Evolutionary conservation across 2,329 filamentous ascomycete genomes (phyloP), one percentile per base, ranked within the genome.

Genomic region (Sporothrix globosa): DNA sequence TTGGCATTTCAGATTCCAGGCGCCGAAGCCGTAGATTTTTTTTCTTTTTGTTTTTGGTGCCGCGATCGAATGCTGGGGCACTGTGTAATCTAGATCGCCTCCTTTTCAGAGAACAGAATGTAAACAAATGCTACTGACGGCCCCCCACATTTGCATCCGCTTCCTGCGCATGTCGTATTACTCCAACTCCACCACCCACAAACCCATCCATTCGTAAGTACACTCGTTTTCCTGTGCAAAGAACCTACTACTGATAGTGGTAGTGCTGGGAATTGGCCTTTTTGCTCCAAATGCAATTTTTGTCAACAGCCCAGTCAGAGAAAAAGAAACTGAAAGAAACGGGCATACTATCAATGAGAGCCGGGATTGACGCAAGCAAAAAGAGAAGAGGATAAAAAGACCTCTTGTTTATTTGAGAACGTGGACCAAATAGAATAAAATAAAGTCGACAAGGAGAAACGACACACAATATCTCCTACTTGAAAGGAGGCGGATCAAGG

Each of bases 71-170:
- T n/a, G 17, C 30, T 60, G 34, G 13, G 27, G 39, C 13, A n/a
- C n/a, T n/a, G n/a, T 46, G 21, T 21, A 17, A 46, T 11, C 11
- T n/a, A 60, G 56, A 63, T 46, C 39, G 39, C 54, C 54, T 41
- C 39, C 58, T 68, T 68, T 56, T 46, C 21, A 34, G 56, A 7
- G 19, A 7, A 65, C 41, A 48, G 44, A 65, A 65, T 50, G 61
- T 65, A 50, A 65, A 65, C 61, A 65, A 50, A 50, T 24, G 24
- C 61, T 50, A 21, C 14, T 34, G 34, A 48, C 34, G 27, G 19
- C 17, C 17, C 17, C 44, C 27, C 41, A 19, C 44, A 41, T 50
- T 65, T 27, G 44, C 60, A 48, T 65, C 44, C 48, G 60, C 60
- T 17, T 63, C 58, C 19, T n/a, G 34, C 41, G 48, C 41, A 63